Conservation (phyloP, 352 stramenopile species). For the Pythium sp. region DNA sequence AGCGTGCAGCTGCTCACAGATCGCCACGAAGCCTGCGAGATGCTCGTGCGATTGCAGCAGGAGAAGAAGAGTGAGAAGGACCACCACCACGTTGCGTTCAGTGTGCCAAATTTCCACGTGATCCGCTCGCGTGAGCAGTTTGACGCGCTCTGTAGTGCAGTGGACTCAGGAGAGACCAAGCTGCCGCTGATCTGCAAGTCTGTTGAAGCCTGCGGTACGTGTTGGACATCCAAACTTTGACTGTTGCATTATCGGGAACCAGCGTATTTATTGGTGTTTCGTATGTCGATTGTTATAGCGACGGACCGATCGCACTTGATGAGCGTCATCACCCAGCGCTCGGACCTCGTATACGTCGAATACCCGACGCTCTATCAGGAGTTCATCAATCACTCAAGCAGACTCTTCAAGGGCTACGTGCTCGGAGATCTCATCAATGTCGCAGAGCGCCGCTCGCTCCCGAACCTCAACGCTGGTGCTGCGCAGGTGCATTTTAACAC, state of each 20-base stretch:
- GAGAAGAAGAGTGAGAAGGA: constrained; percentile 13
- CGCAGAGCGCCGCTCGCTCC: constrained; percentile 69
- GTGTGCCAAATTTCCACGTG: constrained; percentile 49
- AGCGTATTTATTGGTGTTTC: neutral
- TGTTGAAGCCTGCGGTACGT: constrained; percentile 76
- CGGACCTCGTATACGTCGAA: constrained; percentile 55
- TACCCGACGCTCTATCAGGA: constrained; percentile 75
- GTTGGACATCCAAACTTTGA: neutral
- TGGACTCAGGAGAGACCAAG: constrained; percentile 37
- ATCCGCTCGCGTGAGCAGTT: constrained; percentile 41
- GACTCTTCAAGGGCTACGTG: constrained; percentile 85
- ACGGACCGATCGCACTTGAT: constrained; percentile 83
- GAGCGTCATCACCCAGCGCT: constrained; percentile 68
- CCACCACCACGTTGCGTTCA: constrained; percentile 26
- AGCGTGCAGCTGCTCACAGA: constrained; percentile 73
- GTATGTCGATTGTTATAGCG: constrained; percentile 25
- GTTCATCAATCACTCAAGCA: constrained; percentile 78
- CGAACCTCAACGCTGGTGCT: constrained; percentile 55
- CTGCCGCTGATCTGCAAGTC: constrained; percentile 85
- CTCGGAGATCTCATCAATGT: constrained; percentile 74
- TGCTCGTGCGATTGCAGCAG: constrained; percentile 29
- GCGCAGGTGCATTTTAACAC: constrained; percentile 79
- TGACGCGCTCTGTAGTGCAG: constrained; percentile 26
- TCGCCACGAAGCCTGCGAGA: constrained; percentile 52
- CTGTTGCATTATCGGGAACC: neutral